Base-by-base conservation (phyloP, 768 basidiomycete genomes). In the Erythrobasidium yunnanense region DNA sequence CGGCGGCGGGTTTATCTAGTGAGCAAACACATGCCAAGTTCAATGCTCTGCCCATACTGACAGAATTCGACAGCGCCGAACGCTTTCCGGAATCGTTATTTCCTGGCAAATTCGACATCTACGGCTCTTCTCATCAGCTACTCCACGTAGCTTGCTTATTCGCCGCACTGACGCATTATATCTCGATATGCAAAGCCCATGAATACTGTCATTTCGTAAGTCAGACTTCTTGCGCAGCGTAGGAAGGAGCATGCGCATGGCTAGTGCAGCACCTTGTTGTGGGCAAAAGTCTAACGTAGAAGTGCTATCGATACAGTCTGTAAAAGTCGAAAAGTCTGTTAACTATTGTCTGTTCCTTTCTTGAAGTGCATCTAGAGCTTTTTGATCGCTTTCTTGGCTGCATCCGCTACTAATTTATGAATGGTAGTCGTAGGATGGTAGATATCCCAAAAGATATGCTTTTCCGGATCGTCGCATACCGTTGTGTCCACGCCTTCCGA, bases 61-160 rank as follows among this genome's bases (percentile, higher is more conserved):
- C 18, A 38, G 53, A 55, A 34, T 4, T 38, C 30, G 38, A 35
- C 38, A 68, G 65, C 60, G 67, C 67, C 33, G 67, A 68, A 27
- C 57, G 67, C 25, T 33, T 51, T 2, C 67, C 67, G 2, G 67
- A 68, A 45, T 60, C 58, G 7, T 42, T 60, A 18, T 8, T 47
- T 5, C 66, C 62, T 15, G 88, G 89, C 35, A 81, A 76, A 69
- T 90, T 90, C 76, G 89, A 91, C 77, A 81, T 81, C 72, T 81
- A 88, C 71, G 81, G 84, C 62, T 81, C 87, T 0, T 89, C 87
- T 20, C 90, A 93, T 78, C 88, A 92, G 76, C 86, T 93, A 71
- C 92, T 95, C 76, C 91, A 92, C 74, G 75, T 84, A 67, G 84
- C 82, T 71, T 89, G 92, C 35, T 79, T 89, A 58, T 76, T 84